Base-by-base conservation (phyloP, 305 asterid species). In the Solanum aculeatissimum region DNA sequence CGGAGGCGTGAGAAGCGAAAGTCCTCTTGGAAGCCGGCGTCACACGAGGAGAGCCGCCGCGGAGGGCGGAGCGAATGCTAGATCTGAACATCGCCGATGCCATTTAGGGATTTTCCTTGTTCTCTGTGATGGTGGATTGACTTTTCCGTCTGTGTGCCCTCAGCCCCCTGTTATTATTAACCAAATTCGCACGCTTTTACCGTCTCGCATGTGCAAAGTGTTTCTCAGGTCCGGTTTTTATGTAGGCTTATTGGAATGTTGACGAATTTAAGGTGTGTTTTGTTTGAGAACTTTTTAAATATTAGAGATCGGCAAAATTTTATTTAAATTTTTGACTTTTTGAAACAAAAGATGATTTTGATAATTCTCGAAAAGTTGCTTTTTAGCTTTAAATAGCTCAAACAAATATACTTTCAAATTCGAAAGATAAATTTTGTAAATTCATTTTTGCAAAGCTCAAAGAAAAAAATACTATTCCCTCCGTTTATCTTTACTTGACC, bases 81-180 rank as follows among this genome's bases (percentile, higher is more conserved):
- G 95, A 93, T 93, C 95, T 93, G 86, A 90, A 80, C 25, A 91
- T 88, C 87, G 95, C 93, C 89, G 94, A 81, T 80, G 98, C 93
- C 98, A 94, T 94, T 85, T 53, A 12, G 69, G 77, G 68, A 85
- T 74, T 80, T 18, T 6, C 51, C 35, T 49, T 38, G 43, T 19
- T 62, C 66, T 60, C 80, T 87, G 29, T 77, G 66, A 19, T 77
- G 47, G 27, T 77, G 66, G 65, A 77, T 42, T 77, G 54, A 69
- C 38, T 29, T 47, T 65, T 65, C 78, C 45, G 72, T 60, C 40
- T 80, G 11, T 8, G 69, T 9, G 2, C 80, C 23, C 35, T 35
- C 9, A 3, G 27, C 19, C 60, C 60, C 15, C 23, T 43, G 38
- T 63, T 43, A 82, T 62, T 40, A 21, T 38, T 57, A 53, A 66